A percentile compares a stretch with the other conserved stretches of the same genome.
phyloP scores from a whole-genome alignment of 2,329 filamentous ascomycete genomes.

The Sporothrix pallida region DNA sequence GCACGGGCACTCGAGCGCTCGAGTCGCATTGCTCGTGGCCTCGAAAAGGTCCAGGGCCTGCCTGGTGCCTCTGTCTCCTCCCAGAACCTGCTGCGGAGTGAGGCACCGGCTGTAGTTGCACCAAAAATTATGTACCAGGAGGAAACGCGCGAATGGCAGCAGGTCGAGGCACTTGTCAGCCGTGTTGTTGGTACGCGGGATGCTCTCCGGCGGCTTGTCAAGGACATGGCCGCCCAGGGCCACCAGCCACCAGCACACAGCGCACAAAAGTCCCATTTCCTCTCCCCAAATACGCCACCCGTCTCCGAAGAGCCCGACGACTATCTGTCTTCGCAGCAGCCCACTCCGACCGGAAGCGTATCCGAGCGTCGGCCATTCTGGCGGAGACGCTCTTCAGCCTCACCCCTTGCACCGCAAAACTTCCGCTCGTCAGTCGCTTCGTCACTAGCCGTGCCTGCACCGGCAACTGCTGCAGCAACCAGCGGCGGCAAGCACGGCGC shows the following conservation, averaged over 20 bases:
- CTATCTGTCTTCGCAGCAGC: slow-evolving; percentile 58
- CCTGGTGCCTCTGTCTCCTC: neutral
- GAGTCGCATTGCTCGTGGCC: slow-evolving; percentile 66
- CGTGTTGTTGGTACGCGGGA: slow-evolving; percentile 87
- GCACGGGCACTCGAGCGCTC: slow-evolving; percentile 83
- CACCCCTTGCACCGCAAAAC: slow-evolving; percentile 50
- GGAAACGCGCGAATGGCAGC: slow-evolving; percentile 84
- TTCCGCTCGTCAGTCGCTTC: slow-evolving; percentile 50
- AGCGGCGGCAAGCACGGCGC: neutral
- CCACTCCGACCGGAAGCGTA: slow-evolving; percentile 39
- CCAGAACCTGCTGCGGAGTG: slow-evolving; percentile 13
- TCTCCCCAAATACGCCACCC: slow-evolving; percentile 51
- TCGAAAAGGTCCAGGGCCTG: slow-evolving; percentile 47
- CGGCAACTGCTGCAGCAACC: slow-evolving; percentile 37
- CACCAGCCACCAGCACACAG: neutral
- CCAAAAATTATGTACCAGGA: slow-evolving; percentile 49
- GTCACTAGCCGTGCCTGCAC: slow-evolving; percentile 52
- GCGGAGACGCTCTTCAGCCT: slow-evolving; percentile 80
- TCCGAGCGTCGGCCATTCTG: slow-evolving; percentile 79
- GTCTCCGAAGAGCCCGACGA: slow-evolving; percentile 59
- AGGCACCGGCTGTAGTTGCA: slow-evolving; percentile 40
- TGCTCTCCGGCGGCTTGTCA: slow-evolving; percentile 82
- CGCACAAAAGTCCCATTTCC: slow-evolving; percentile 41
- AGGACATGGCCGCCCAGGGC: slow-evolving; percentile 69
- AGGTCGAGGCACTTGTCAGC: slow-evolving; percentile 83